Percentiles rank a stretch among this genome's conserved stretches.
These are phyloP conservation scores for Prototheca wickerhamii DNA, from an alignment of 163 green algal genomes.

Conservation along the genomic window DNA sequence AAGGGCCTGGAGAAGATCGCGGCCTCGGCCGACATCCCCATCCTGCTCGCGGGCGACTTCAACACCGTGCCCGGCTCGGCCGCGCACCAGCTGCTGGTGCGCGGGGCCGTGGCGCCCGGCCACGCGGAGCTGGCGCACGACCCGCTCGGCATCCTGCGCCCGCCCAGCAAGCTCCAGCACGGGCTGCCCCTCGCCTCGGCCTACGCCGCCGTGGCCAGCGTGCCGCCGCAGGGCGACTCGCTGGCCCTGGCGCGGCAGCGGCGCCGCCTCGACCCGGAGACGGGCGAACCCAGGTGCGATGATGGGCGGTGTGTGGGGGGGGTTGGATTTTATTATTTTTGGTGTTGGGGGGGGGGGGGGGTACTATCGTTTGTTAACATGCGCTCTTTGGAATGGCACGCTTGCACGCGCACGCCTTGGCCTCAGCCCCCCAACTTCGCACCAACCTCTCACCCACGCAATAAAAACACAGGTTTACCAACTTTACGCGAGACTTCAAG, in stretches of 20 bases:
- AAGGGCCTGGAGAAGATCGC: conserved; percentile 99
- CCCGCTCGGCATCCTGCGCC: conserved; percentile 80
- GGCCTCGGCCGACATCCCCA: conserved; percentile 85
- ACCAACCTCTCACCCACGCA: not conserved
- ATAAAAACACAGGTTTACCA: conserved; percentile 68
- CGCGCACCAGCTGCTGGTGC: conserved; percentile 77
- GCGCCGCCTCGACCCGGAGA: conserved; percentile 60
- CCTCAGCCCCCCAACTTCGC: not conserved
- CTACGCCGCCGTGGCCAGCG: conserved; percentile 51
- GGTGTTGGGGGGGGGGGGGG: not conserved
- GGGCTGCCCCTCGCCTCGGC: conserved; percentile 76
- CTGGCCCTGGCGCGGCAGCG: conserved; percentile 48
- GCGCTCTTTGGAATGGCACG: not conserved
- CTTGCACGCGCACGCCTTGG: not conserved
- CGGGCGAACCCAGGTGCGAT: conserved; percentile 64
- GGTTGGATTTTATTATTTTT: not conserved
- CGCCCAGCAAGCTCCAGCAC: conserved; percentile 81
- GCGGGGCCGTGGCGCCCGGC: conserved; percentile 52
- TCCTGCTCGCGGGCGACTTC: conserved; percentile 96
- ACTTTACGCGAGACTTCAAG: conserved; percentile 80
- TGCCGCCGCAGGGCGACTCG: conserved; percentile 26
- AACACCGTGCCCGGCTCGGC: conserved; percentile 83
- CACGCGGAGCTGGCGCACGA: conserved; percentile 76
- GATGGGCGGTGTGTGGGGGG: not conserved
- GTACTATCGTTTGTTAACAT: not conserved